Percentiles rank a stretch among this genome's conserved stretches.
phyloP scores from a whole-genome alignment of 768 basidiomycete genomes.

The Kwoniella sp. region DNA sequence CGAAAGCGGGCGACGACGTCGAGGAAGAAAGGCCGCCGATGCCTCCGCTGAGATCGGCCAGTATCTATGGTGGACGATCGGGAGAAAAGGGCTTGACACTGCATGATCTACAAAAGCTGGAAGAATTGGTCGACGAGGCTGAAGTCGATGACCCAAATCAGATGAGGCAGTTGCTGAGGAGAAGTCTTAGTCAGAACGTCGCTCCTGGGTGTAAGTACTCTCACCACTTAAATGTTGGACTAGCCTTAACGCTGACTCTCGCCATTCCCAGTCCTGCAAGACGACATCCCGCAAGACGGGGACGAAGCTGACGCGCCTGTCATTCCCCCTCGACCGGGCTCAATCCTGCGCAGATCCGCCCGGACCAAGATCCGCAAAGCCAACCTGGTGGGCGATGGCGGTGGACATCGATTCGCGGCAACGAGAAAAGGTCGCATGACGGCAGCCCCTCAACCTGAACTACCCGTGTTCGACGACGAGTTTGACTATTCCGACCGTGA shows the following conservation, averaged over 20 bases:
- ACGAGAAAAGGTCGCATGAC: constrained; percentile 54
- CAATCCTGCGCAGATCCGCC: constrained; percentile 83
- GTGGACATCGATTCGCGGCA: constrained; percentile 71
- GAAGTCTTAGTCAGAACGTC: constrained; percentile 82
- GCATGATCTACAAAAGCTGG: constrained; percentile 86
- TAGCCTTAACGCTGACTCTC: too few relatives aligned
- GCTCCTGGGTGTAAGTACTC: constrained; percentile 70
- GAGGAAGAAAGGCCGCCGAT: constrained; percentile 60
- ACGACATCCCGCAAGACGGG: constrained; percentile 23
- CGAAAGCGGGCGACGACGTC: constrained; percentile 68
- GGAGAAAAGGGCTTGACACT: constrained; percentile 81
- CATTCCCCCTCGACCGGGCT: constrained; percentile 76
- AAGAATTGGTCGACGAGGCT: constrained; percentile 87
- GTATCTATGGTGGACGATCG: constrained; percentile 59
- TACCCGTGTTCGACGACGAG: constrained; percentile 26
- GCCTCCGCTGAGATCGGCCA: constrained; percentile 57
- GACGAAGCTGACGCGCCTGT: constrained; percentile 89
- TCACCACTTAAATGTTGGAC: background rate
- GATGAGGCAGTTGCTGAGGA: constrained; percentile 70
- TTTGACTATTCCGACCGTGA: constrained; percentile 18
- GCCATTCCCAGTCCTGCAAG: constrained; percentile 38
- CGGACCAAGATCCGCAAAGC: constrained; percentile 94
- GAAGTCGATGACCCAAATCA: constrained; percentile 68
- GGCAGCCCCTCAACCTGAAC: constrained; percentile 30
- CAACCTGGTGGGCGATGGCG: constrained; percentile 67